Conservation (phyloP, 495 filamentous ascomycete genomes). For the Mytilinidion resinicola region DNA sequence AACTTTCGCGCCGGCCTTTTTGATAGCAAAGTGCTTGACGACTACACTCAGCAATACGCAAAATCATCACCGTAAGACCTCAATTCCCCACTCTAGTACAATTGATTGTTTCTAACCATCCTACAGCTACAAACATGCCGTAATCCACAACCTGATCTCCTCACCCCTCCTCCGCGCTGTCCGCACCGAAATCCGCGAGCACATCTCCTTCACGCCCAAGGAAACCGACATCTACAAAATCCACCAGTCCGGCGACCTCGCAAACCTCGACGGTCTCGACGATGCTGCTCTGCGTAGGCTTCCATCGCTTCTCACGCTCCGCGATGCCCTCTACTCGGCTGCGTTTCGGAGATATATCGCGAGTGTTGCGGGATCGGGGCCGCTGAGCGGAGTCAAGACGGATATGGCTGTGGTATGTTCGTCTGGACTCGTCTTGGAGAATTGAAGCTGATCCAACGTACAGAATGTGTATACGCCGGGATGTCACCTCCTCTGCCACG, state of each 20-base stretch:
- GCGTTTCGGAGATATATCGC: constrained; percentile 85
- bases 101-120: background rate
- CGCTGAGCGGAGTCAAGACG: constrained; percentile 86
- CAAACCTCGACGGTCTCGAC: constrained; percentile 90
- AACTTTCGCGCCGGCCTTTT: constrained; percentile 54
- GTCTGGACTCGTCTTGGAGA: background rate
- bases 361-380: constrained; percentile 73
- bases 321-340: constrained; percentile 87
- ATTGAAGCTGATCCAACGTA: background rate
- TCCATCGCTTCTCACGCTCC: constrained; percentile 76
- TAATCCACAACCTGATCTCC: constrained; percentile 74
- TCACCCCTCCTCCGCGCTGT: constrained; percentile 76
- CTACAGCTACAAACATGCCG: constrained; percentile 74
- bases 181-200: constrained; percentile 77
- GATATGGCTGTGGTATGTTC: constrained; percentile 79
- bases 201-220: constrained; percentile 93
- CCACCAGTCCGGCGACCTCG: constrained; percentile 95
- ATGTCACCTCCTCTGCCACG: constrained; percentile 91
- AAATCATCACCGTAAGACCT: constrained; percentile 21
- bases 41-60: constrained; percentile 24
- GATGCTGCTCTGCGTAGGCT: constrained; percentile 72
- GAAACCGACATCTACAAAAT: constrained; percentile 99
- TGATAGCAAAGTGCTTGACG: constrained; percentile 13
- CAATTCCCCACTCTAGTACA: background rate
- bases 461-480: constrained; percentile 90